Conservation (phyloP, 1,284 basidiomycete species). For the Wolfiporia cocos region DNA sequence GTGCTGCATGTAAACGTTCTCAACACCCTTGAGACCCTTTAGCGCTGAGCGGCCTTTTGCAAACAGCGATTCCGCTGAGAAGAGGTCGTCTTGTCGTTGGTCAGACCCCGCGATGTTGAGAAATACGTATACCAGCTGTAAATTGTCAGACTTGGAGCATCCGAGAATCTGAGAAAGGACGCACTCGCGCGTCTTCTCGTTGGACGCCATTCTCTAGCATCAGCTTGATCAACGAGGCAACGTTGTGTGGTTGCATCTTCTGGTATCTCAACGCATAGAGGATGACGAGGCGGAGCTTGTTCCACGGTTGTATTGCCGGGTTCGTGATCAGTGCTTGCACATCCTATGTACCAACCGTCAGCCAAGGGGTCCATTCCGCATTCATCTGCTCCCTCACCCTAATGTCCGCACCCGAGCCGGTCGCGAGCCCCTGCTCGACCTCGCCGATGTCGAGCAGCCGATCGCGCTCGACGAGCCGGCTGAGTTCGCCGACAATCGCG, state of each 20-base stretch:
- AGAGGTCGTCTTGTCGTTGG: conserved; percentile 95
- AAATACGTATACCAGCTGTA: conserved; percentile 87
- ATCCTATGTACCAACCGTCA: conserved; percentile 37
- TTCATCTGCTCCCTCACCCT: conserved; percentile 46
- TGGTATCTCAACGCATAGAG: conserved; percentile 95
- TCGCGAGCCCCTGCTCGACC: conserved; percentile 94
- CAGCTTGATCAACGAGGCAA: conserved; percentile 78
- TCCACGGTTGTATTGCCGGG: conserved; percentile 61
- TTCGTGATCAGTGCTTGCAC: conserved; percentile 75
- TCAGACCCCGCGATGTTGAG: conserved; percentile 94
- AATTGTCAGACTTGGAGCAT: conserved; percentile 2
- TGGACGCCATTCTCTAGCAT: conserved; percentile 80
- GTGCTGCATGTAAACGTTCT: conserved; percentile 99
- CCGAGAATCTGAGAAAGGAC: conserved; percentile 15
- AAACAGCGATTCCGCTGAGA: conserved; percentile 93
- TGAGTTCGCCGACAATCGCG: conserved; percentile 93
- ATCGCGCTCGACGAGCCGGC: conserved; percentile 82
- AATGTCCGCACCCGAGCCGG: conserved; percentile 85
- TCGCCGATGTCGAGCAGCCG: conserved; percentile 89
- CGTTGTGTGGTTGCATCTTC: conserved; percentile 82
- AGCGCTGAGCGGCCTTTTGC: conserved; percentile 92
- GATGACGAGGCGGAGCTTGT: conserved; percentile 92
- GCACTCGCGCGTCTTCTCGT: conserved; percentile 77
- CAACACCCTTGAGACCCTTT: conserved; percentile 97
- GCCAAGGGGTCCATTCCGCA: background rate